A percentile compares a stretch with the other conserved stretches of the same genome.
Evolutionary conservation across 1,284 basidiomycete genomes (phyloP).

Genomic region (Ustilago loliicola): DNA sequence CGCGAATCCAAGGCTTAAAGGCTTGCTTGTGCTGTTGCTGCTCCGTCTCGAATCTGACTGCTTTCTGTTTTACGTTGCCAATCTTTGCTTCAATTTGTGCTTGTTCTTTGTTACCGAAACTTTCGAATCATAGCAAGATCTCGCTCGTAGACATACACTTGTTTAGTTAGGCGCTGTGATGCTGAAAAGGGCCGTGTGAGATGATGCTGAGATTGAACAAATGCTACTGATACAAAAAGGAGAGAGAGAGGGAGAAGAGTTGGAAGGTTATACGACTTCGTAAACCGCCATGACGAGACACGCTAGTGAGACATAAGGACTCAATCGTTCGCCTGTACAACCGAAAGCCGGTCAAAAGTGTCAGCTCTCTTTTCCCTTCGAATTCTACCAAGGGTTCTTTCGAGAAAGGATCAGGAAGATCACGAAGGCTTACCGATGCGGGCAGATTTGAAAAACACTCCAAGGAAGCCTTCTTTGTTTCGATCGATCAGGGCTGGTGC

Average conservation of each 20-base stretch:
- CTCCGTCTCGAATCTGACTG: too few relatives aligned
- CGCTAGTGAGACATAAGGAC: slow-evolving; percentile 68
- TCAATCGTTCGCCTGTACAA: slow-evolving; percentile 64
- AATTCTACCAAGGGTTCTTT: background rate
- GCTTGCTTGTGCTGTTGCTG: background rate
- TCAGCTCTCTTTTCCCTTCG: background rate
- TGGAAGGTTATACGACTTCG: slow-evolving; percentile 44
- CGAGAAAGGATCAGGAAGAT: background rate
- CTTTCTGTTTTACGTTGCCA: too few relatives aligned
- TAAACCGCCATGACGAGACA: slow-evolving; percentile 69
- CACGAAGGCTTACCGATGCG: slow-evolving; percentile 64
- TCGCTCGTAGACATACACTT: too few relatives aligned
- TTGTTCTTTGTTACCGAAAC: too few relatives aligned
- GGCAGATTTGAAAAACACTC: slow-evolving; percentile 68
- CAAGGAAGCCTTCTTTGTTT: slow-evolving; percentile 83
- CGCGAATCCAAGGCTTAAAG: slow-evolving; percentile 37
- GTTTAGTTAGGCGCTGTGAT: background rate
- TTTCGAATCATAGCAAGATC: too few relatives aligned
- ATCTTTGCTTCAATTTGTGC: too few relatives aligned
- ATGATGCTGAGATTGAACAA: background rate
- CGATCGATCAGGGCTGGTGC: slow-evolving; percentile 90
- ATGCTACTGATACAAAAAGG: slow-evolving; percentile 16
- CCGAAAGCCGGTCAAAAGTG: background rate
- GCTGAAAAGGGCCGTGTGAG: background rate
- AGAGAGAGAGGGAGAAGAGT: background rate